phyloP scores from a whole-genome alignment of 768 basidiomycete genomes.

The Asterophora parasitica region DNA sequence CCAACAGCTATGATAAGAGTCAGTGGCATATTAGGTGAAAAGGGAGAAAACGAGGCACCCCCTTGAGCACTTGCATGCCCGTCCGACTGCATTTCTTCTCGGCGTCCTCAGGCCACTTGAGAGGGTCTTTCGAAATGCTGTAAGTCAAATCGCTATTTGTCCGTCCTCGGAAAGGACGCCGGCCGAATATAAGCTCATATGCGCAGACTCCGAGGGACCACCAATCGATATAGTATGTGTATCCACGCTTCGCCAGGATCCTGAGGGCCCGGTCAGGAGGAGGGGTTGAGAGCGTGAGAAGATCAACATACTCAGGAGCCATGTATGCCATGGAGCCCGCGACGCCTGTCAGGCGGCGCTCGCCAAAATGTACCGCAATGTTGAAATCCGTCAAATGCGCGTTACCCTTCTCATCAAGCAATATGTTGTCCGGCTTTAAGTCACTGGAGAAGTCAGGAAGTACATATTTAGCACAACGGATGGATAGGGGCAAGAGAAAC shows the following conservation, averaged over 20 bases:
- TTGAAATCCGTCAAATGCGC: conserved; percentile 98
- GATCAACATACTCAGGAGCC: conserved; percentile 66
- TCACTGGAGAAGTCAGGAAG: conserved; percentile 62
- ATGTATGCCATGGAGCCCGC: conserved; percentile 99
- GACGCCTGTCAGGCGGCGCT: conserved; percentile 82
- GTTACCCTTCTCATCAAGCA: conserved; percentile 92
- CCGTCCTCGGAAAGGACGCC: conserved; percentile 88
- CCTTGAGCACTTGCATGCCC: conserved; percentile 76
- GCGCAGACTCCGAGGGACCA: conserved; percentile 95
- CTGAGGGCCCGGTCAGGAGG: conserved; percentile 21
- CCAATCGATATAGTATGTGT: conserved; percentile 93
- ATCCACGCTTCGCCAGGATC: conserved; percentile 89
- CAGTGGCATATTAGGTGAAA: conserved; percentile 1
- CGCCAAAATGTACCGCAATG: conserved; percentile 95
- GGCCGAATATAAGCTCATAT: conserved; percentile 88
- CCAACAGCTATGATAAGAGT: conserved; percentile 59
- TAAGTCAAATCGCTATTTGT: conserved; percentile 91
- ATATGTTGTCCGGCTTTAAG: conserved; percentile 96
- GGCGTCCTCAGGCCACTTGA: conserved; percentile 90
- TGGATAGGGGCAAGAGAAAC: conserved; percentile 16
- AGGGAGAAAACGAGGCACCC: conserved; percentile 46
- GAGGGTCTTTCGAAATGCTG: conserved; percentile 81
- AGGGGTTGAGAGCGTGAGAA: conserved; percentile 6
- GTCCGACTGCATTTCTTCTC: conserved; percentile 69
- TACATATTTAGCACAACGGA: conserved; percentile 8